Evolutionary conservation across 768 basidiomycete genomes (phyloP), one percentile per base, ranked within the genome.

Genomic region (Amanita subjunquillea): DNA sequence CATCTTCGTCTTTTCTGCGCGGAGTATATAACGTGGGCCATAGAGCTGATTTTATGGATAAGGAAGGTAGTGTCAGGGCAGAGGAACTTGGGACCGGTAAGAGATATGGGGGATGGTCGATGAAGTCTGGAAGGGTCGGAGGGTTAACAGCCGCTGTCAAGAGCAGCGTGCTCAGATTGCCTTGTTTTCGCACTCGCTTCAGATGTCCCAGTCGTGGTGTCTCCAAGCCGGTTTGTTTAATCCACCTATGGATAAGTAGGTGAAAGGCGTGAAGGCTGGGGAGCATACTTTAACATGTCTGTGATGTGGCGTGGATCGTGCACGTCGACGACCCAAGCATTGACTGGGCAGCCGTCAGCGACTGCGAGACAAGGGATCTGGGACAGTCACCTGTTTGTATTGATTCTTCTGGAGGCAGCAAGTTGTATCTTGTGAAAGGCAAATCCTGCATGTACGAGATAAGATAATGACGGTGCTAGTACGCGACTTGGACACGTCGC

Each of bases 11-110:
- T 61, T 81, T 88, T 55, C 81, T 75, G 32, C 76, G 75, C 0
- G 87, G 87, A 3, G 82, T 73, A 58, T 80, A 91, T 12, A 82
- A 68, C 9, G 87, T 88, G 6, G 95, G 95, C 95, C 95, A 98
- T n/a, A 89, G 67, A 1, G 75, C 64, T 37, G 77, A 75, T 67
- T 94, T 93, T 32, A 80, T 63, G 40, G 66, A 63, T 20, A 91
- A 70, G 6, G 91, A 86, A 12, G 73, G 71, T 0, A 69, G 69
- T 0, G 89, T 91, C 3, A 85, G 69, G 0, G 91, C 91, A 9
- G 82, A 73, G 12, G 75, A 72, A 29, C 69, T 65, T 1, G 94
- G 92, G 1, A 93, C 87, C 1, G 68, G 58, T 9, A 80, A 58
- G 12, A 69, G 64, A 63, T 84, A 85, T 1, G 86, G 85, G 30